These are phyloP conservation scores for Coniosporium apollinis DNA, from an alignment of 495 filamentous ascomycete species.

Conservation along the genomic window DNA sequence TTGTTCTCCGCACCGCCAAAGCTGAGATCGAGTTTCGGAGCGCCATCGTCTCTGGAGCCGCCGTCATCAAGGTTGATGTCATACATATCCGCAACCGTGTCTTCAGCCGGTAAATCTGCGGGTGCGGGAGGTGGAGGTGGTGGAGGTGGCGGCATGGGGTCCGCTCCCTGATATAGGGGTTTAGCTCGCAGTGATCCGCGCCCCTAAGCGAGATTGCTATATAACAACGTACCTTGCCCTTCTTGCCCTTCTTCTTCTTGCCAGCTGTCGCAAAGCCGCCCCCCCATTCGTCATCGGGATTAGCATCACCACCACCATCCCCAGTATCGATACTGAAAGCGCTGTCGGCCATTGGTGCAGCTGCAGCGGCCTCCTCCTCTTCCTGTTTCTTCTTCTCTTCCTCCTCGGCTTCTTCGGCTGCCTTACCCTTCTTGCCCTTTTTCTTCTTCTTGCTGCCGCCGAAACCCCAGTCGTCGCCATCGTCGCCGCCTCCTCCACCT, in stretches of 20 bases:
- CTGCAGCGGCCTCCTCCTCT: conserved; percentile 17
- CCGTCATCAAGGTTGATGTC: conserved; percentile 17
- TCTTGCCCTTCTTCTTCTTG: conserved; percentile 21
- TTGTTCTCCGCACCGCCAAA: conserved; percentile 11
- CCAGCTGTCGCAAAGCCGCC: conserved; percentile 17
- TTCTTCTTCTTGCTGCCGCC: conserved; percentile 13
- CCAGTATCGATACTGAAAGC: conserved; percentile 5
- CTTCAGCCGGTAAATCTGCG: conserved; percentile 1
- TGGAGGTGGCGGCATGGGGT: conserved; percentile 2
- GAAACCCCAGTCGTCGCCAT: conserved; percentile 20
- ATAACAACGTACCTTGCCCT: conserved; percentile 14
- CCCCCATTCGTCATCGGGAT: conserved; percentile 23
- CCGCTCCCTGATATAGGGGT: conserved; percentile 9
- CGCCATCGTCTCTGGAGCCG: conserved; percentile 12
- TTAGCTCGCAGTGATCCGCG: too few species aligned
- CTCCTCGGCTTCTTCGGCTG: conserved; percentile 8
- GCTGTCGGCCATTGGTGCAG: conserved; percentile 5
- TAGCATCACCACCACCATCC: conserved; percentile 9
- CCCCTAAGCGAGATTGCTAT: too few species aligned
- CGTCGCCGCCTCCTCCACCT: conserved; percentile 23
- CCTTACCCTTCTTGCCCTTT: conserved; percentile 14
- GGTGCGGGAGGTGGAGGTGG: conserved; percentile 7
- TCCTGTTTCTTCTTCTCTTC: conserved; percentile 20
- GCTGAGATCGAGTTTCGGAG: conserved; percentile 14
- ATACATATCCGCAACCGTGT: neutral